Conservation (phyloP, 2,329 filamentous ascomycete genomes). For the Aspergillus quadricinctus region DNA sequence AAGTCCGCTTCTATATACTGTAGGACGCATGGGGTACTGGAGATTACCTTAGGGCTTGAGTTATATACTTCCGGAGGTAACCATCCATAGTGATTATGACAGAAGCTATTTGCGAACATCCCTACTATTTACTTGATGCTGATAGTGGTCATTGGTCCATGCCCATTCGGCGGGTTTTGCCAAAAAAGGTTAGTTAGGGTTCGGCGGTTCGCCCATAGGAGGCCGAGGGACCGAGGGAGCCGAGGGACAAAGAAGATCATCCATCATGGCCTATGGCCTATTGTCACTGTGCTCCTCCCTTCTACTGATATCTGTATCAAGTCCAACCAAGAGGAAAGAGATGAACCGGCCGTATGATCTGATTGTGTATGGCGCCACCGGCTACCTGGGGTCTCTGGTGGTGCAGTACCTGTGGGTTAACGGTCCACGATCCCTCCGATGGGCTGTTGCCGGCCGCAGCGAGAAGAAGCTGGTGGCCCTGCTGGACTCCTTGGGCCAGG, state of each 20-base stretch:
- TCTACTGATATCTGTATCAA: background rate
- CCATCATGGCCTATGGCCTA: background rate
- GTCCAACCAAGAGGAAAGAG: background rate
- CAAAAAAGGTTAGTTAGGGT: too few relatives aligned
- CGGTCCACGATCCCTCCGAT: background rate
- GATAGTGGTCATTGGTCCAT: too few relatives aligned
- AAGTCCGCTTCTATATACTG: too few relatives aligned
- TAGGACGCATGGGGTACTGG: too few relatives aligned
- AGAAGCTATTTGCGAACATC: too few relatives aligned
- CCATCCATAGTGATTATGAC: too few relatives aligned
- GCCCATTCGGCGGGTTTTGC: too few relatives aligned
- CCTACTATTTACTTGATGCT: too few relatives aligned
- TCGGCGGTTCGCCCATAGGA: too few relatives aligned
- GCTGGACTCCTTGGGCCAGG: background rate
- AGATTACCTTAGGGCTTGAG: too few relatives aligned
- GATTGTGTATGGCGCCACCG: background rate
- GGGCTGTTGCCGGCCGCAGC: background rate
- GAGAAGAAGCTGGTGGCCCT: background rate
- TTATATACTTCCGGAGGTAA: too few relatives aligned
- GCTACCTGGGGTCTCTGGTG: background rate
- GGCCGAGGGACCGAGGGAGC: too few relatives aligned
- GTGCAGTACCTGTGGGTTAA: background rate
- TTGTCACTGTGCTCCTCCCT: background rate
- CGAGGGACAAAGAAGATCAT: background rate
- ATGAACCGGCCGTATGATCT: background rate